Evolutionary conservation across 768 basidiomycete genomes (phyloP).

Genomic region (Agrocybe chaxingu): DNA sequence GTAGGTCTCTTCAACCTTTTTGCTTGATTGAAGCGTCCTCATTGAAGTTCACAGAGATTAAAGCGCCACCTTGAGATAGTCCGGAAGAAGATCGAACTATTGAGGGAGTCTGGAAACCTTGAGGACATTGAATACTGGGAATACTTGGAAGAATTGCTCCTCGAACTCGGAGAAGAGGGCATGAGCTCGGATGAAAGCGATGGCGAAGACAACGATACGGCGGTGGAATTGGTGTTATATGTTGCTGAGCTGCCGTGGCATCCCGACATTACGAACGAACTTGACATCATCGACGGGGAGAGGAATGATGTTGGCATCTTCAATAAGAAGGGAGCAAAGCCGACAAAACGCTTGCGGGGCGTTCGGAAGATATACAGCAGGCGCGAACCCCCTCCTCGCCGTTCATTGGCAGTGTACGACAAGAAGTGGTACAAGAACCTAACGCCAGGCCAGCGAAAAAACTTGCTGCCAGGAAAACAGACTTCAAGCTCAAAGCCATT

Average conservation of each 20-base stretch:
- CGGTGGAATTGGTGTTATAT: slow-evolving; percentile 1
- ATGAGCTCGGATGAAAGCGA: slow-evolving; percentile 15
- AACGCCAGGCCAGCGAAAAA: no score
- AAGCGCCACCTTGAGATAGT: no score
- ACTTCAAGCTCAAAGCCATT: no score
- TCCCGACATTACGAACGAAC: slow-evolving; percentile 4
- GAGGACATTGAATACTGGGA: slow-evolving; percentile 7
- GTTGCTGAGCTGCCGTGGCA: slow-evolving; percentile 11
- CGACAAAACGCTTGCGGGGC: not conserved
- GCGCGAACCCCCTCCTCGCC: no score
- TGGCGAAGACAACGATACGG: slow-evolving; percentile 1
- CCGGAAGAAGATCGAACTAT: not conserved
- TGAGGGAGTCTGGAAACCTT: slow-evolving; percentile 4
- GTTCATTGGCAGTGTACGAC: no score
- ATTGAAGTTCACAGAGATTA: no score
- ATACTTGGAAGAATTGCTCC: slow-evolving; percentile 5
- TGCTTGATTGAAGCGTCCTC: no score
- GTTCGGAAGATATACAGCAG: not conserved
- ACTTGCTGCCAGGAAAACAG: no score
- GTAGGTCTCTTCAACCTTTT: no score
- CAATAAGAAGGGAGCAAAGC: slow-evolving; percentile 8
- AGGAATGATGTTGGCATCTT: slow-evolving; percentile 7
- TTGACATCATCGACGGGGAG: slow-evolving; percentile 7
- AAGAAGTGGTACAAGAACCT: no score
- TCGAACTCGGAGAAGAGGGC: slow-evolving; percentile 9